phyloP scores from a whole-genome alignment of 805 yeast species.

The Wickerhamiella nectarea region DNA sequence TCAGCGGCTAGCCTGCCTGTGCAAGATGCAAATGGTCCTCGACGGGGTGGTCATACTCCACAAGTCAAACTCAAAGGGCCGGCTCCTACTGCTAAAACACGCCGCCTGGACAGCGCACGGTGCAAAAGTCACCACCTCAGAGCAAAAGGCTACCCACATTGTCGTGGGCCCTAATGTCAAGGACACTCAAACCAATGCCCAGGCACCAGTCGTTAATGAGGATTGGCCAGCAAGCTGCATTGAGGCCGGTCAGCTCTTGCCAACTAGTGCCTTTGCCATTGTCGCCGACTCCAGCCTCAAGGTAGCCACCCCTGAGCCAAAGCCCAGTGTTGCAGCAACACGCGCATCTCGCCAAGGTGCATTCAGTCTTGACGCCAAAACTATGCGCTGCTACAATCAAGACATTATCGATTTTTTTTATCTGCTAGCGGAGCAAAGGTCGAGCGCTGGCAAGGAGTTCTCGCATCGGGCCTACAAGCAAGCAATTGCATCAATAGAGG shows the following conservation, averaged over 20 bases:
- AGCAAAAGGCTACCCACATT: conserved; percentile 15
- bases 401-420: conserved; percentile 24
- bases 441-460: conserved; percentile 28
- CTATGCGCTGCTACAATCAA: conserved; percentile 20
- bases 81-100: background rate
- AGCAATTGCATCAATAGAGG: conserved; percentile 31
- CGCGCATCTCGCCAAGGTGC: conserved; percentile 4
- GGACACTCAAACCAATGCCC: background rate
- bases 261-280: background rate
- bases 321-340: conserved; percentile 12
- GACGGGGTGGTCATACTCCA: background rate
- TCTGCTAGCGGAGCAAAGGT: conserved; percentile 25
- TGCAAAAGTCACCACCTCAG: background rate
- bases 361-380: background rate
- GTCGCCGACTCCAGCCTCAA: no score
- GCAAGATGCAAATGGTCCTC: background rate
- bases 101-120: conserved; percentile 4
- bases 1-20: background rate
- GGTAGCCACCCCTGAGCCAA: no score
- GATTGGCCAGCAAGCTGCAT: conserved; percentile 27
- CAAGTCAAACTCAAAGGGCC: background rate
- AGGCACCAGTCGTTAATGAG: conserved; percentile 11
- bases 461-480: conserved; percentile 32
- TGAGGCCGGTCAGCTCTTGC: conserved; percentile 14
- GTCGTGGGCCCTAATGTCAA: conserved; percentile 14